These are phyloP conservation scores for Azolla pinnata DNA, from an alignment of 75 land plant species.

Conservation along the genomic window DNA sequence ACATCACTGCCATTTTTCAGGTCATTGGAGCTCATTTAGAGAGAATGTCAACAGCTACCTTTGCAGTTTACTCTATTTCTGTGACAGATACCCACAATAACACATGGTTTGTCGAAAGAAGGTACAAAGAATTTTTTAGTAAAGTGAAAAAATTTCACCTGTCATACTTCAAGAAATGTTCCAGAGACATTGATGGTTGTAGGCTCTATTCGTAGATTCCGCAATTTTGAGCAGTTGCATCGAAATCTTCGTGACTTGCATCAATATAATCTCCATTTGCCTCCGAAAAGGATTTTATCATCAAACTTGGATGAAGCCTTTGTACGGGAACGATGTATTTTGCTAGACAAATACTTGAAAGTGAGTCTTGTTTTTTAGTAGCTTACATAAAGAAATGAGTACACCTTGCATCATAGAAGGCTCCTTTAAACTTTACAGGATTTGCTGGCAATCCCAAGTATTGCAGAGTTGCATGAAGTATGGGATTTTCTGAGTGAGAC, in stretches of 20 bases:
- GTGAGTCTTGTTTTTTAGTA: slow-evolving; percentile 29
- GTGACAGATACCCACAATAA: slow-evolving; percentile 70
- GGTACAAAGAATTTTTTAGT: slow-evolving; percentile 27
- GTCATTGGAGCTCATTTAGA: slow-evolving; percentile 96
- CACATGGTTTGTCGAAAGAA: slow-evolving; percentile 94
- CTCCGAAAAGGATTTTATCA: slow-evolving; percentile 88
- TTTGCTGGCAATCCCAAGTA: slow-evolving; percentile 82
- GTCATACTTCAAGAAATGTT: neutral
- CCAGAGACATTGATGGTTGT: too few relatives aligned
- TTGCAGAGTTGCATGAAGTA: slow-evolving; percentile 98
- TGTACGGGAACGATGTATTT: slow-evolving; percentile 80
- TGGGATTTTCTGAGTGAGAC: slow-evolving; percentile 89
- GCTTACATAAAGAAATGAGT: too few relatives aligned
- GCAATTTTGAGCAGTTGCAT: slow-evolving; percentile 93
- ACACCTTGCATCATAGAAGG: neutral
- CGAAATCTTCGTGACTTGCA: slow-evolving; percentile 83
- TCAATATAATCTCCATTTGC: slow-evolving; percentile 71
- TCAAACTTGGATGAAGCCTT: slow-evolving; percentile 86
- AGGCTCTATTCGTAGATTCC: slow-evolving; percentile 42
- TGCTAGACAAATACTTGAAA: slow-evolving; percentile 85
- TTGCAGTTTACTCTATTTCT: slow-evolving; percentile 90
- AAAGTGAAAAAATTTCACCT: neutral
- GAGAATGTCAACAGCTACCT: slow-evolving; percentile 76
- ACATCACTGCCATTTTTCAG: slow-evolving; percentile 43
- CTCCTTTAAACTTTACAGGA: slow-evolving; percentile 40